These are phyloP conservation scores for Aspergillus sp. DNA, from an alignment of 2,329 filamentous ascomycete species.

Conservation along the genomic window DNA sequence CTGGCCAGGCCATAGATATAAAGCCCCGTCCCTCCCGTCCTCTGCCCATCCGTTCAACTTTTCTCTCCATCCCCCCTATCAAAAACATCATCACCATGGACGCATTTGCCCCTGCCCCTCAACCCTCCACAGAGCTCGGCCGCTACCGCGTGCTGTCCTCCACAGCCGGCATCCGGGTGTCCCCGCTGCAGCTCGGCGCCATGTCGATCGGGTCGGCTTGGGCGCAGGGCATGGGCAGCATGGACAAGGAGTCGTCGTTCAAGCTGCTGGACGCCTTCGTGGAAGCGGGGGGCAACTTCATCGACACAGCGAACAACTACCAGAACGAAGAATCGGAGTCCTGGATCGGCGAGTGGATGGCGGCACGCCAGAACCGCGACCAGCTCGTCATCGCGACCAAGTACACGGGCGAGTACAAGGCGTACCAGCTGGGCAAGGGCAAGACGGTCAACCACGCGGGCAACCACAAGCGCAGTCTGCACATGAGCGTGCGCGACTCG, in stretches of 20 bases:
- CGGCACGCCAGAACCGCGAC: constrained; percentile 58
- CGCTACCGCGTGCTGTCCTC: constrained; percentile 65
- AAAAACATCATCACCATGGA: constrained; percentile 5
- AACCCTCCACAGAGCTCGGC: constrained; percentile 59
- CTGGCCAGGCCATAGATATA: background rate
- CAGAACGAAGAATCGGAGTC: constrained; percentile 60
- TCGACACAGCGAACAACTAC: constrained; percentile 69
- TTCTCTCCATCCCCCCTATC: background rate
- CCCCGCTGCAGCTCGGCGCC: constrained; percentile 49
- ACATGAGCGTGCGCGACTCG: constrained; percentile 43
- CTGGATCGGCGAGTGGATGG: constrained; percentile 69
- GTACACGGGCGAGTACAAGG: constrained; percentile 49
- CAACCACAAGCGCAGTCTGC: constrained; percentile 43
- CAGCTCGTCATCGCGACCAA: constrained; percentile 71
- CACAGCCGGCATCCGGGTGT: constrained; percentile 62
- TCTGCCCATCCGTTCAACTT: background rate
- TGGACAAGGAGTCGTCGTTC: constrained; percentile 59
- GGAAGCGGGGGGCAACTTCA: constrained; percentile 66
- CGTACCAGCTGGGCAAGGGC: constrained; percentile 49
- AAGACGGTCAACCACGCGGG: constrained; percentile 40
- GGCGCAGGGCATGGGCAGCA: constrained; percentile 59
- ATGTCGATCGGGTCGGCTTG: constrained; percentile 34
- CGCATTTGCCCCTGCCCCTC: constrained; percentile 38
- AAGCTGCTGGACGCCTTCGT: constrained; percentile 64
- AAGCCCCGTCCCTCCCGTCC: background rate